A percentile compares a stretch with the other conserved stretches of the same genome.
phyloP scores from a whole-genome alignment of 345 rosid species.

The Eucalyptus marginata region DNA sequence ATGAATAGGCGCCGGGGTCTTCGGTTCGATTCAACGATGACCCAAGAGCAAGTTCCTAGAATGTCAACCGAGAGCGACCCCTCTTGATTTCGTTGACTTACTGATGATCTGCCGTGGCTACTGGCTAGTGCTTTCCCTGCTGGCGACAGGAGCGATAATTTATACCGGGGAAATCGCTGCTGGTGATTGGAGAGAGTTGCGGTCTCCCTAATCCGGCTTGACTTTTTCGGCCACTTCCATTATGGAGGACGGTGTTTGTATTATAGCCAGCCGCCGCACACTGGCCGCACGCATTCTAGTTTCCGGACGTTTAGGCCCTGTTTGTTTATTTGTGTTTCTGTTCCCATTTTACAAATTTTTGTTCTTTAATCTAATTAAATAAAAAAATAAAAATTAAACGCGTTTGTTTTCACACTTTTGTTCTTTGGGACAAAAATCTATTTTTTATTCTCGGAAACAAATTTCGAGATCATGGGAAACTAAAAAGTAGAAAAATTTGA shows the following conservation, averaged over 20 bases:
- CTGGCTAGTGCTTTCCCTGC: neutral
- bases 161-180: neutral
- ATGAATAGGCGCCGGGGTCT: neutral
- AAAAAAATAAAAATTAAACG: too few relatives aligned
- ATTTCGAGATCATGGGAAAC: too few relatives aligned
- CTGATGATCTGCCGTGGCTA: neutral
- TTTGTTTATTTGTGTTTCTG: too few relatives aligned
- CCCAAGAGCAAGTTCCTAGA: neutral
- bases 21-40: neutral
- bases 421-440: too few relatives aligned
- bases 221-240: neutral
- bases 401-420: too few relatives aligned
- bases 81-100: neutral
- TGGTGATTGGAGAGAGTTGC: neutral
- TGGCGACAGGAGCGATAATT: neutral
- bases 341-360: too few relatives aligned
- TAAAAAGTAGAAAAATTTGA: too few relatives aligned
- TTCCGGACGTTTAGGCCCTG: too few relatives aligned
- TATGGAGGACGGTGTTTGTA: neutral
- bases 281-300: too few relatives aligned
- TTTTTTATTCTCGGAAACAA: too few relatives aligned
- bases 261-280: too few relatives aligned
- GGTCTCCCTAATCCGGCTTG: neutral
- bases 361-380: too few relatives aligned
- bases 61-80: neutral